Percentiles rank a stretch among this genome's conserved stretches.
Conservation (phyloP, 495 filamentous ascomycete species). For the Neurospora tetraspora region DNA sequence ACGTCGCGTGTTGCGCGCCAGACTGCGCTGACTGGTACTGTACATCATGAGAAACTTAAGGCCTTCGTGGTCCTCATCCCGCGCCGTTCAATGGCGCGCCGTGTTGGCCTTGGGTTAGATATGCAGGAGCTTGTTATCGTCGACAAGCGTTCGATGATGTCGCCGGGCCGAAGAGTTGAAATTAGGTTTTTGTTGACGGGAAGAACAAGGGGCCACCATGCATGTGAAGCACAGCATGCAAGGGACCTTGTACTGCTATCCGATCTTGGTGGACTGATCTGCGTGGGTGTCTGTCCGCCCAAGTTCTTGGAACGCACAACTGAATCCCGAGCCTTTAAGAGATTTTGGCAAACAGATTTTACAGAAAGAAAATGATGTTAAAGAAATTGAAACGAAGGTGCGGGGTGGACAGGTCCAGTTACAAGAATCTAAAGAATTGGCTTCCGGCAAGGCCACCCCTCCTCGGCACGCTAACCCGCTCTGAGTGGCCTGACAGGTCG, state of each 20-base stretch:
- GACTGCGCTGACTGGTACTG: slow-evolving; percentile 9
- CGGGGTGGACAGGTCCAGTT: neutral
- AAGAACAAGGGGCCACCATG: neutral
- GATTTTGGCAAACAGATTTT: neutral
- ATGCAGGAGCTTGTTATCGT: neutral
- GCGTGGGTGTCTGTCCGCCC: neutral
- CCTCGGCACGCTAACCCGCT: neutral
- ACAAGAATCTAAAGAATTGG: neutral
- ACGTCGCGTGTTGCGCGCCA: slow-evolving; percentile 5
- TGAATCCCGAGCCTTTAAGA: neutral
- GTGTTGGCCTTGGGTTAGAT: neutral
- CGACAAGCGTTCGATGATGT: neutral
- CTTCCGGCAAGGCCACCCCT: neutral
- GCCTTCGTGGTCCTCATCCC: neutral
- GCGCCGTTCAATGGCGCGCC: neutral
- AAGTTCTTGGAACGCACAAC: neutral
- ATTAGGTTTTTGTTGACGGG: neutral
- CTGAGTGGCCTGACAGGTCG: neutral
- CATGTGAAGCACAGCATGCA: neutral
- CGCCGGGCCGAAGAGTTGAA: neutral
- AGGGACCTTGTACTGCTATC: neutral
- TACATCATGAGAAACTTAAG: slow-evolving; percentile 12
- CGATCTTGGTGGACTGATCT: neutral
- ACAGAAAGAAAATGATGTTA: neutral
- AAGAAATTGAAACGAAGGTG: neutral